Conservation (phyloP, 2,329 filamentous ascomycete species). For the Thielaviopsis euricoi region DNA sequence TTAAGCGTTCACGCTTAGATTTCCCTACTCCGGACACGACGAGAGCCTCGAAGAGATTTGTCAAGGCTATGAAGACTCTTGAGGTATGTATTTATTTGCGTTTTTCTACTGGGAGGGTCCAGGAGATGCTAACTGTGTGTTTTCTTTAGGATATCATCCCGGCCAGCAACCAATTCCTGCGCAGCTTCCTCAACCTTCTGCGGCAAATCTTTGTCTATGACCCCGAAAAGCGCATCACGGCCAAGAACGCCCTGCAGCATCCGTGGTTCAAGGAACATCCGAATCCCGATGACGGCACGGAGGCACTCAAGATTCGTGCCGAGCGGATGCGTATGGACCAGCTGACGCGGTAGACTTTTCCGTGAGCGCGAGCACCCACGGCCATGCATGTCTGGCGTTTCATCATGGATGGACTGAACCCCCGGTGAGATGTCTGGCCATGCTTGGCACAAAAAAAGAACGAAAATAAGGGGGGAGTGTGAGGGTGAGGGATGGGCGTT, state of each 20-base stretch:
- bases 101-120: not conserved
- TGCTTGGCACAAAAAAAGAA: not conserved
- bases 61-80: conserved; percentile 55
- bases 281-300: conserved; percentile 48
- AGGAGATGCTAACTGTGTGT: conserved; percentile 12
- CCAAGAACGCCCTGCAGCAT: conserved; percentile 48
- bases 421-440: no score
- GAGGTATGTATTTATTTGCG: conserved; percentile 28
- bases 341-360: conserved; percentile 14
- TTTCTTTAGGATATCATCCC: conserved; percentile 45
- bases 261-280: conserved; percentile 51
- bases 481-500: no score
- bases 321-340: conserved; percentile 31
- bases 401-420: no score
- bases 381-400: not conserved
- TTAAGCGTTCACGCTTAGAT: conserved; percentile 48
- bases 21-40: conserved; percentile 49
- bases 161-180: conserved; percentile 38
- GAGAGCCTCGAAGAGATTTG: conserved; percentile 46
- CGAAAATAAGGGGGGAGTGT: not conserved
- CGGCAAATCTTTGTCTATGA: conserved; percentile 55
- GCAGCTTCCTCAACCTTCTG: conserved; percentile 46
- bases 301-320: conserved; percentile 46
- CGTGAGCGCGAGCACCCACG: not conserved
- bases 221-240: conserved; percentile 46